phyloP scores from a whole-genome alignment of 129 eudicot species.

The Saposhnikovia divaricata region DNA sequence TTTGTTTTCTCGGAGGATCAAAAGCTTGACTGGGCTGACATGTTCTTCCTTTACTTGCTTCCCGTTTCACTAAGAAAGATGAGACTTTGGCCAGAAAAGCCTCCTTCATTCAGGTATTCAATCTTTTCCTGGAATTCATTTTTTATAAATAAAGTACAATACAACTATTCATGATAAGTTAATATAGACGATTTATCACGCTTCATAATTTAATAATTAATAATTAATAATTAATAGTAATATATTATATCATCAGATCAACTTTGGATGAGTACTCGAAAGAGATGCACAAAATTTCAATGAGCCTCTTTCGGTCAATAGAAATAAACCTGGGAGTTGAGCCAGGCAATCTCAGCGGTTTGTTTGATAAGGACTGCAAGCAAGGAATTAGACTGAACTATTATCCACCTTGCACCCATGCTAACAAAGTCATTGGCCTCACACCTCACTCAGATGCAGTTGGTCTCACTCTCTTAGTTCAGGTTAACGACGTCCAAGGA shows the following conservation, averaged over 20 bases:
- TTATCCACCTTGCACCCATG: background rate
- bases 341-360: background rate
- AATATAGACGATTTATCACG: no score
- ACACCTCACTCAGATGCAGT: background rate
- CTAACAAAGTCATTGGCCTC: background rate
- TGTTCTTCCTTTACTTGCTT: slow-evolving; percentile 28
- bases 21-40: slow-evolving; percentile 56
- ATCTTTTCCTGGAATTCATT: no score
- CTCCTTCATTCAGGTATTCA: slow-evolving; percentile 33
- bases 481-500: background rate
- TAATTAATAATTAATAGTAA: background rate
- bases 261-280: background rate
- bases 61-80: slow-evolving; percentile 28
- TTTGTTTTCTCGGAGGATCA: slow-evolving; percentile 51
- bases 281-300: background rate
- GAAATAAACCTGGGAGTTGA: slow-evolving; percentile 7
- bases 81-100: slow-evolving; percentile 44
- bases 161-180: no score
- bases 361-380: slow-evolving; percentile 10
- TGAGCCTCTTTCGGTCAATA: background rate
- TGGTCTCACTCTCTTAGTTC: background rate
- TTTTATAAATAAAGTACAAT: no score
- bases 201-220: background rate
- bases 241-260: background rate
- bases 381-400: slow-evolving; percentile 3